Conservation (phyloP, 495 filamentous ascomycete genomes). For the Penicillium herquei region DNA sequence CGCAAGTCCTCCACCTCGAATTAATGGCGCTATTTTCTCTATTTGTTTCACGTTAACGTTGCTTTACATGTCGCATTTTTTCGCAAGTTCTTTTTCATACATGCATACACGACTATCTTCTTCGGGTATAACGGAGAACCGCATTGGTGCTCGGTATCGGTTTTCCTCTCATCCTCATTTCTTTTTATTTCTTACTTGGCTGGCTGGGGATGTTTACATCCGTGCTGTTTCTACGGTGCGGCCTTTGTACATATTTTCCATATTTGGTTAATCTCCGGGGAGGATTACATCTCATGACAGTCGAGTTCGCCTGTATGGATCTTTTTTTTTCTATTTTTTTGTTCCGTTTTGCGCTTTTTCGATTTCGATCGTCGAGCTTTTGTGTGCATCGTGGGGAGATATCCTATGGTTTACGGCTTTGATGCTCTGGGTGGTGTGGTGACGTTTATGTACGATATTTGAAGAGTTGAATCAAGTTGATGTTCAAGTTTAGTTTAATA, state of each 20-base stretch:
- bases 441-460: constrained; percentile 23
- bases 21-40: constrained; percentile 2
- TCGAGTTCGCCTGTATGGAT: constrained; percentile 13
- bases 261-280: constrained; percentile 16
- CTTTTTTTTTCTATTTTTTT: constrained; percentile 9
- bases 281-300: constrained; percentile 17
- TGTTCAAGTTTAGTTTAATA: constrained; percentile 10
- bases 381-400: constrained; percentile 10
- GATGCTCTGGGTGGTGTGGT: constrained; percentile 7
- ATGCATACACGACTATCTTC: constrained; percentile 4
- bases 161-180: constrained; percentile 5
- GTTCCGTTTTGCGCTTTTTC: constrained; percentile 4
- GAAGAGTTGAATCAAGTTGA: constrained; percentile 12
- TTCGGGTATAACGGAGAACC: constrained; percentile 5
- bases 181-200: constrained; percentile 7
- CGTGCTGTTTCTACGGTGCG: constrained; percentile 12
- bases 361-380: constrained; percentile 7
- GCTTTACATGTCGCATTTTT: constrained; percentile 13
- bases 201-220: constrained; percentile 15
- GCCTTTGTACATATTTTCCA: constrained; percentile 28
- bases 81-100: background rate
- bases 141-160: constrained; percentile 1
- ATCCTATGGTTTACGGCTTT: constrained; percentile 11
- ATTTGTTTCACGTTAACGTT: constrained; percentile 10
- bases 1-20: constrained; percentile 37